Conservation (phyloP, 2,329 filamentous ascomycete genomes). For the Fusarium odoratissimum region DNA sequence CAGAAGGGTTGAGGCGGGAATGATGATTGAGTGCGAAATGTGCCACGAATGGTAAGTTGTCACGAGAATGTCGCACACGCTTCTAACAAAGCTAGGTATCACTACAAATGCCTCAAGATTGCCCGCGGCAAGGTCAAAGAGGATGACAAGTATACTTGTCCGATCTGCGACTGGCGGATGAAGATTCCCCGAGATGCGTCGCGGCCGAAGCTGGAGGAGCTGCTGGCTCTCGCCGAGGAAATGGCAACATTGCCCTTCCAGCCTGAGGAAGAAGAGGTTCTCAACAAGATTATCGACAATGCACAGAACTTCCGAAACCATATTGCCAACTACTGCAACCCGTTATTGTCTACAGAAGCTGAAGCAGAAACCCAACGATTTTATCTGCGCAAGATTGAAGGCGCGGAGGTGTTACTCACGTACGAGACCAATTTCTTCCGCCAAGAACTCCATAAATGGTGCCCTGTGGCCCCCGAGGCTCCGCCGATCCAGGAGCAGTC, state of each 20-base stretch:
- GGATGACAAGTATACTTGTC: slow-evolving; percentile 97
- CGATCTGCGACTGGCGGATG: slow-evolving; percentile 96
- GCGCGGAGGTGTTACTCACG: slow-evolving; percentile 90
- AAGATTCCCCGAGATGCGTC: slow-evolving; percentile 97
- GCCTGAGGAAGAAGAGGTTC: slow-evolving; percentile 89
- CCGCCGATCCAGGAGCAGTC: slow-evolving; percentile 90
- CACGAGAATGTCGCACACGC: neutral
- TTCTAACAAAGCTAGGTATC: slow-evolving; percentile 73
- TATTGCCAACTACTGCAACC: slow-evolving; percentile 83
- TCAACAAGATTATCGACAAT: slow-evolving; percentile 87
- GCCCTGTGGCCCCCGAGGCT: slow-evolving; percentile 85
- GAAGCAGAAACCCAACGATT: slow-evolving; percentile 93
- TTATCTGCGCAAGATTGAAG: slow-evolving; percentile 96
- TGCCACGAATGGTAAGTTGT: slow-evolving; percentile 91
- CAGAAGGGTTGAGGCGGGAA: slow-evolving; percentile 89
- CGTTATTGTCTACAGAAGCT: slow-evolving; percentile 81
- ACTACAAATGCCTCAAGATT: slow-evolving; percentile 98
- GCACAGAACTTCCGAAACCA: slow-evolving; percentile 87
- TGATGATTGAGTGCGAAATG: slow-evolving; percentile 99
- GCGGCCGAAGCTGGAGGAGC: slow-evolving; percentile 91
- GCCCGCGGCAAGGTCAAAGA: slow-evolving; percentile 98
- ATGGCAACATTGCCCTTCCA: slow-evolving; percentile 87
- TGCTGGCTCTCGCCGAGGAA: slow-evolving; percentile 86
- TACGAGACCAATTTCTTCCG: slow-evolving; percentile 98
- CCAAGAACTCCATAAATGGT: slow-evolving; percentile 95